A percentile compares a stretch with the other conserved stretches of the same genome.
Conservation (phyloP, 805 yeast genomes). For the Candida coleopterorum region DNA sequence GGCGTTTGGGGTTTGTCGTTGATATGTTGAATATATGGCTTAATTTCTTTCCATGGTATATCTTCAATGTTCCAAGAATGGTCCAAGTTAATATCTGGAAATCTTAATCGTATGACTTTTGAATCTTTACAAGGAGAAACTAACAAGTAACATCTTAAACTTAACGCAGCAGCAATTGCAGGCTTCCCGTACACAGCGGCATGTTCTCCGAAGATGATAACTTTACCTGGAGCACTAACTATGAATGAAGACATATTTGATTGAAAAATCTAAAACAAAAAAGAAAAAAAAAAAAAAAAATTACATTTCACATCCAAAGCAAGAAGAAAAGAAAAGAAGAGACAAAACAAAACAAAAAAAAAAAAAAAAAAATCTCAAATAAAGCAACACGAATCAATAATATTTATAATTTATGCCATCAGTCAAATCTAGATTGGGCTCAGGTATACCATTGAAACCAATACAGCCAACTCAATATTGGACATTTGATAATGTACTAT, state of each 20-base stretch:
- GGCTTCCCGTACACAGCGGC: slow-evolving; percentile 92
- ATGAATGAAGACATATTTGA: slow-evolving; percentile 45
- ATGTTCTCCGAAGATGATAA: slow-evolving; percentile 93
- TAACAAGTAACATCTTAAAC: slow-evolving; percentile 75
- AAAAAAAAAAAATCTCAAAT: neutral
- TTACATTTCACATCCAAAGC: too few species aligned
- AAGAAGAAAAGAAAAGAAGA: too few species aligned
- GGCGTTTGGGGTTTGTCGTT: slow-evolving; percentile 29
- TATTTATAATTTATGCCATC: slow-evolving; percentile 3
- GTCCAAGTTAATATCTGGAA: slow-evolving; percentile 74
- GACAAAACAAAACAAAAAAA: neutral
- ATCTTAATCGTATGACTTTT: slow-evolving; percentile 54
- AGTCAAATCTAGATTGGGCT: neutral
- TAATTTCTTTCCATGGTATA: slow-evolving; percentile 55
- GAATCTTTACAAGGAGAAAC: slow-evolving; percentile 46
- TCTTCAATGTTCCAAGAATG: slow-evolving; percentile 59
- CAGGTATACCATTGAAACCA: slow-evolving; percentile 19
- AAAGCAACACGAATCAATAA: neutral
- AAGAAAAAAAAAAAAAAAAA: neutral
- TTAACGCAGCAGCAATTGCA: slow-evolving; percentile 93
- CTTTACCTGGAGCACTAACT: slow-evolving; percentile 95
- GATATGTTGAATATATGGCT: slow-evolving; percentile 13
- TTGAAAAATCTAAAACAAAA: neutral
- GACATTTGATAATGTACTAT: slow-evolving; percentile 38
- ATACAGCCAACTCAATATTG: slow-evolving; percentile 32